Conservation (phyloP, 2,329 filamentous ascomycete species). For the Paecilomyces fulvus region DNA sequence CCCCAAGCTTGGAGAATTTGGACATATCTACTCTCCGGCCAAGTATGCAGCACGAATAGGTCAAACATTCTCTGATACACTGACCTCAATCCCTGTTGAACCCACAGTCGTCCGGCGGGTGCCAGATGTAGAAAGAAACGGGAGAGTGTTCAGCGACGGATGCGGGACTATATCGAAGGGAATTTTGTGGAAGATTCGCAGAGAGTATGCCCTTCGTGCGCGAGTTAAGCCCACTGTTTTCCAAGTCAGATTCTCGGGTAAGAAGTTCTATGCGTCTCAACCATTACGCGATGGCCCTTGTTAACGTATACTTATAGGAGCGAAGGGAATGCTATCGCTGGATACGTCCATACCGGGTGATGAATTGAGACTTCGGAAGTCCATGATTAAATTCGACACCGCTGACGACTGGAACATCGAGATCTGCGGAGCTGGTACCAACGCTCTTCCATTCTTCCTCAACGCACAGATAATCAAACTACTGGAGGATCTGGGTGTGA, state of each 20-base stretch:
- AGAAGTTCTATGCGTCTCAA: not conserved
- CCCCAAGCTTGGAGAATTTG: conserved; percentile 42
- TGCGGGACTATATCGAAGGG: conserved; percentile 62
- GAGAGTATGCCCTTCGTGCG: conserved; percentile 18
- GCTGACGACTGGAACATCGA: conserved; percentile 14
- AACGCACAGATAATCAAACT: conserved; percentile 82
- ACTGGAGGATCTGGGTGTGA: conserved; percentile 65
- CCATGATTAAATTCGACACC: conserved; percentile 67
- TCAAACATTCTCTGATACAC: conserved; percentile 67
- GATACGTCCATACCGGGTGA: conserved; percentile 54
- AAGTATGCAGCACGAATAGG: conserved; percentile 53
- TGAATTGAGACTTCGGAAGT: conserved; percentile 55
- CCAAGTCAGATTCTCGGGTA: conserved; percentile 63
- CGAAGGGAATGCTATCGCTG: conserved; percentile 70
- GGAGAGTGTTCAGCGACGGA: conserved; percentile 66
- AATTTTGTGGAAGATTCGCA: conserved; percentile 54
- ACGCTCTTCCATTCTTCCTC: conserved; percentile 59
- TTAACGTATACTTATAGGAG: conserved; percentile 17
- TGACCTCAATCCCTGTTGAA: conserved; percentile 49
- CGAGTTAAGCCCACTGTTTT: conserved; percentile 33
- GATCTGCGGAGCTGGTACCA: conserved; percentile 50
- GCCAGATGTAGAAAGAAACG: conserved; percentile 18
- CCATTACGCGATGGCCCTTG: not conserved
- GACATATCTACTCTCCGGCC: conserved; percentile 44
- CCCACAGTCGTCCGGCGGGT: conserved; percentile 13